A percentile compares a stretch with the other conserved stretches of the same genome.
Conservation (phyloP, 768 basidiomycete genomes). For the Suillus fuscotomentosus region DNA sequence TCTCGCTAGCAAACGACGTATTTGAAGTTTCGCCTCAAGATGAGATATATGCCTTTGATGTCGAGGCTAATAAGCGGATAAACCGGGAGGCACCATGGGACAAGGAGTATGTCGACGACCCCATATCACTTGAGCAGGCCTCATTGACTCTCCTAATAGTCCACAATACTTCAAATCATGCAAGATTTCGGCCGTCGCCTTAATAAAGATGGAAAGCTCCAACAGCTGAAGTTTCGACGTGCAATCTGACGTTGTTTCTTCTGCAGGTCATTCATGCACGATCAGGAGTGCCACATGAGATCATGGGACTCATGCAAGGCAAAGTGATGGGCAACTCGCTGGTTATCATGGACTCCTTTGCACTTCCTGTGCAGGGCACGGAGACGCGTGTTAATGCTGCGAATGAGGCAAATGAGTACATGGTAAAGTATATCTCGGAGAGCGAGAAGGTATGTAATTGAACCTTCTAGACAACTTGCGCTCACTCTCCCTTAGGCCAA, state of each 20-base stretch:
- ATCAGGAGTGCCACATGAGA: slow-evolving; percentile 96
- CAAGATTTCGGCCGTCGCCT: slow-evolving; percentile 91
- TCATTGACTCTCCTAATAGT: slow-evolving; percentile 33
- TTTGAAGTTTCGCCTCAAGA: slow-evolving; percentile 71
- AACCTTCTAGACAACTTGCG: neutral
- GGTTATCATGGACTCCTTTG: slow-evolving; percentile 94
- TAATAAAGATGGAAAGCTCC: slow-evolving; percentile 84
- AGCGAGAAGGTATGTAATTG: slow-evolving; percentile 62
- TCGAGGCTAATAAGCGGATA: slow-evolving; percentile 62
- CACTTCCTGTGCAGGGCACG: slow-evolving; percentile 95
- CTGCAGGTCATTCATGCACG: slow-evolving; percentile 95
- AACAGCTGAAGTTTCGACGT: neutral
- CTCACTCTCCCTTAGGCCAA: slow-evolving; percentile 56
- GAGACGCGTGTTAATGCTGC: slow-evolving; percentile 98
- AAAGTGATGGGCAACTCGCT: slow-evolving; percentile 80
- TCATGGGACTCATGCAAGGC: slow-evolving; percentile 99
- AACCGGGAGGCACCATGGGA: slow-evolving; percentile 79
- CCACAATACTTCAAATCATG: slow-evolving; percentile 84
- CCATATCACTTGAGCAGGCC: slow-evolving; percentile 4
- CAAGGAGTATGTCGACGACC: slow-evolving; percentile 62
- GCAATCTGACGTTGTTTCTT: slow-evolving; percentile 9
- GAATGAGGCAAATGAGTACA: slow-evolving; percentile 95
- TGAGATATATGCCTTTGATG: slow-evolving; percentile 76
- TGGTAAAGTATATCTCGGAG: slow-evolving; percentile 88
- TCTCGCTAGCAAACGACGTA: slow-evolving; percentile 70